Conservation (phyloP, 768 basidiomycete genomes). For the Pulveroboletus sp. region DNA sequence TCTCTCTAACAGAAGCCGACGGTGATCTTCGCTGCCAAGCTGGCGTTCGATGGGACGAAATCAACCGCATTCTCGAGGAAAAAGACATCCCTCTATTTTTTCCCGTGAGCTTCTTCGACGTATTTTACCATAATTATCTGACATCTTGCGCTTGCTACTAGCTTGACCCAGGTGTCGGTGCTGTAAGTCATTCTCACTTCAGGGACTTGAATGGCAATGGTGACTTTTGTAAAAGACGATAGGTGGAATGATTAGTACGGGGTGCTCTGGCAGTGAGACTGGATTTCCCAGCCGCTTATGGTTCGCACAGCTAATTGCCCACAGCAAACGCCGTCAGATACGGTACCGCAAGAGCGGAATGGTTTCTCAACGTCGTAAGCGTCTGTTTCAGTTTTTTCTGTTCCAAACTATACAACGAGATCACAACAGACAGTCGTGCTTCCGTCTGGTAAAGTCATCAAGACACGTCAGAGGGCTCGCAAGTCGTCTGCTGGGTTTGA, state of each 20-base stretch:
- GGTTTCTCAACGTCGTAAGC: slow-evolving; percentile 79
- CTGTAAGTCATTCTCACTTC: slow-evolving; percentile 39
- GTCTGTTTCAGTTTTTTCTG: background rate
- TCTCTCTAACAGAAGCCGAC: slow-evolving; percentile 52
- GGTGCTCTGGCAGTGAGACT: slow-evolving; percentile 76
- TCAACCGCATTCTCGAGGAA: slow-evolving; percentile 66
- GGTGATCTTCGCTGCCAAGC: slow-evolving; percentile 75
- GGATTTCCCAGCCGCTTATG: background rate
- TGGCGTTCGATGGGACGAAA: slow-evolving; percentile 76
- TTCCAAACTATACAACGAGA: background rate
- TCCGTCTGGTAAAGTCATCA: slow-evolving; percentile 82
- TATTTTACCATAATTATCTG: background rate
- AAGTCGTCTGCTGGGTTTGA: slow-evolving; percentile 91
- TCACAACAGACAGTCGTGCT: slow-evolving; percentile 78
- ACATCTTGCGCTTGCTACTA: slow-evolving; percentile 24
- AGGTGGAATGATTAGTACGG: slow-evolving; percentile 87
- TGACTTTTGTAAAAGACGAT: slow-evolving; percentile 52
- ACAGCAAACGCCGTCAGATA: slow-evolving; percentile 80
- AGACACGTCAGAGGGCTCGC: slow-evolving; percentile 73
- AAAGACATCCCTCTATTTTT: slow-evolving; percentile 81
- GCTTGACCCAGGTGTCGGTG: slow-evolving; percentile 73
- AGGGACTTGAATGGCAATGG: background rate
- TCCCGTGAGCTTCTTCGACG: slow-evolving; percentile 50
- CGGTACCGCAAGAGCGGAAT: slow-evolving; percentile 85
- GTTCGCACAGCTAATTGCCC: background rate